Percentiles rank a stretch among this genome's conserved stretches.
These are phyloP conservation scores for Leptodermis oblonga DNA, from an alignment of 257 asterid species.

Conservation along the genomic window DNA sequence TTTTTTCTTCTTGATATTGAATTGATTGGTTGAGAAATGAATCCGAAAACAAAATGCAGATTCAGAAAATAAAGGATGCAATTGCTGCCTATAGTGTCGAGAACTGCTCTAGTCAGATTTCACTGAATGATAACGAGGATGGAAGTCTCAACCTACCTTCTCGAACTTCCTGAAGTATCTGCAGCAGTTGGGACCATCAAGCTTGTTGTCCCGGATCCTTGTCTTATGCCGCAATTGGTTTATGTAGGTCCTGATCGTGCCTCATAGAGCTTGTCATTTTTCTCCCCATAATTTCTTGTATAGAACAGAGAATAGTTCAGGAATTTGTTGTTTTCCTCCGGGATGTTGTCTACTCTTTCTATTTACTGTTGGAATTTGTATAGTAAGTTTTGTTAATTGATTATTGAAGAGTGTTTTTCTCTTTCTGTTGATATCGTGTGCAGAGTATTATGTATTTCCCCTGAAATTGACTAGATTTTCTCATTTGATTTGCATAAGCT, in stretches of 20 bases:
- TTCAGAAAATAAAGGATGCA: constrained; percentile 62
- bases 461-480: neutral
- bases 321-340: neutral
- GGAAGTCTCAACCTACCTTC: constrained; percentile 13
- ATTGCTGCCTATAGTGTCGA: constrained; percentile 35
- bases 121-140: constrained; percentile 23
- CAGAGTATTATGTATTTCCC: neutral
- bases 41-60: constrained; percentile 33
- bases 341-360: constrained; percentile 9
- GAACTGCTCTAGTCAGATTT: constrained; percentile 18
- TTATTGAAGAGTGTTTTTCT: neutral
- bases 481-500: neutral
- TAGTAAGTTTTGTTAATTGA: neutral
- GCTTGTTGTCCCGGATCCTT: neutral
- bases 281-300: constrained; percentile 14
- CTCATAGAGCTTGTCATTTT: neutral
- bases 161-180: constrained; percentile 19
- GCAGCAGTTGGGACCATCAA: constrained; percentile 13
- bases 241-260: constrained; percentile 1
- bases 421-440: neutral
- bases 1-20: neutral
- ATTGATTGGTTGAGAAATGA: constrained; percentile 12
- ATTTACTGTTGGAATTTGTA: neutral
- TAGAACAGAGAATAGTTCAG: constrained; percentile 13
- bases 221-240: neutral